These are phyloP conservation scores for Buddleja alternifolia DNA, from an alignment of 257 asterid genomes.

Conservation along the genomic window DNA sequence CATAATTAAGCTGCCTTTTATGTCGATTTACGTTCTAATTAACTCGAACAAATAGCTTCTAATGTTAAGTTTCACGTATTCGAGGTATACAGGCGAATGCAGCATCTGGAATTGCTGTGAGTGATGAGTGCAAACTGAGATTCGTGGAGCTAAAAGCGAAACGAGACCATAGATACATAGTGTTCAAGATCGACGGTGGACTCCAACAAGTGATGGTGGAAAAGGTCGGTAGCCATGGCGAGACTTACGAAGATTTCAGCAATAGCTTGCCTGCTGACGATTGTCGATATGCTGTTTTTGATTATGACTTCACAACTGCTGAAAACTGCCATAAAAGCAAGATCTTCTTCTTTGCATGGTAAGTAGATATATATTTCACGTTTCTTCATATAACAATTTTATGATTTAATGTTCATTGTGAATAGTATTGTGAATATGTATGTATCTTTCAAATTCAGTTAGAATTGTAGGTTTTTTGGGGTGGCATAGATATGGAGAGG, in stretches of 20 bases:
- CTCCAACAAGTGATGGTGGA: constrained; percentile 45
- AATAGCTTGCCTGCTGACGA: constrained; percentile 44
- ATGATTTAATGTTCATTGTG: too few species aligned
- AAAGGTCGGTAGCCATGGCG: constrained; percentile 39
- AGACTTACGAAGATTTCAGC: constrained; percentile 37
- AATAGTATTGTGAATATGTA: too few species aligned
- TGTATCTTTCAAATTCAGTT: too few species aligned
- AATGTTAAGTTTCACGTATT: too few species aligned
- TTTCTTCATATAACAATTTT: too few species aligned
- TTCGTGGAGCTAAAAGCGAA: constrained; percentile 55
- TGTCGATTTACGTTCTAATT: too few species aligned
- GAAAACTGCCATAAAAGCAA: constrained; percentile 60
- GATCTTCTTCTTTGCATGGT: constrained; percentile 58
- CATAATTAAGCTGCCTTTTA: too few species aligned
- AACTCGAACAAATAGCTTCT: too few species aligned
- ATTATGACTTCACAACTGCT: constrained; percentile 50
- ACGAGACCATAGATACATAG: constrained; percentile 41
- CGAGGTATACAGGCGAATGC: constrained; percentile 39
- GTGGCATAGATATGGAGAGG: too few species aligned
- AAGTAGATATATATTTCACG: background rate
- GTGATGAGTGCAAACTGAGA: constrained; percentile 51
- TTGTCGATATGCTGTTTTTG: constrained; percentile 53
- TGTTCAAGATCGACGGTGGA: constrained; percentile 44
- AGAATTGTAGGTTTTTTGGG: too few species aligned
- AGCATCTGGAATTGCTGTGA: constrained; percentile 49